Conservation (phyloP, 495 filamentous ascomycete genomes). For the Podospora tetraspora region DNA sequence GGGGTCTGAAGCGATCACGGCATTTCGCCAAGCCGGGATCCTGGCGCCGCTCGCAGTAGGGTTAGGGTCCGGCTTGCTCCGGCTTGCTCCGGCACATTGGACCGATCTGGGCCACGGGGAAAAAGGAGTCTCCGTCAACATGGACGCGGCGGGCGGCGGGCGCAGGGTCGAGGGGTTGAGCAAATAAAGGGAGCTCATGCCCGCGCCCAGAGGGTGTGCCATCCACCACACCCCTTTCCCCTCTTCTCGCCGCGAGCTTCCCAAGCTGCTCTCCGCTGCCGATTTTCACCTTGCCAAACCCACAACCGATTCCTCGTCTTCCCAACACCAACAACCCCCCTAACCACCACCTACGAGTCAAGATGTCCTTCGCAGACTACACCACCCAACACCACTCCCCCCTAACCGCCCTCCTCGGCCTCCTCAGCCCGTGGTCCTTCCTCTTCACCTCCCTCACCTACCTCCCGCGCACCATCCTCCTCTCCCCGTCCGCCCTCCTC, state of each 20-base stretch:
- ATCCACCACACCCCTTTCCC: not conserved
- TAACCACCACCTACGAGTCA: not conserved
- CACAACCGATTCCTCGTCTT: not conserved
- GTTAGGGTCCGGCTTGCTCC: conserved; percentile 6
- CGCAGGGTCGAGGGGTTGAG: not conserved
- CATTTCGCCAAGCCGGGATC: not conserved
- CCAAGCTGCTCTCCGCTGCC: not conserved
- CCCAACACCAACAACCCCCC: not conserved
- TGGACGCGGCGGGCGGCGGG: not conserved
- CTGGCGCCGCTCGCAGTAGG: not conserved
- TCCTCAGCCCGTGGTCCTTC: conserved; percentile 39
- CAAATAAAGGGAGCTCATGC: not conserved
- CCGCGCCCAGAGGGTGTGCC: not conserved
- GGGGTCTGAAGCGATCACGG: not conserved
- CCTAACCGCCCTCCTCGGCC: conserved; percentile 15
- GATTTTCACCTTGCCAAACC: not conserved
- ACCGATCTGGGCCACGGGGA: conserved; percentile 1
- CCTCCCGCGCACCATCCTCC: conserved; percentile 34
- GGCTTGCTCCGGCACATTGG: not conserved
- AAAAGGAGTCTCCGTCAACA: not conserved
- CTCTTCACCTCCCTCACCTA: conserved; percentile 31
- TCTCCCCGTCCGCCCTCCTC: conserved; percentile 28
- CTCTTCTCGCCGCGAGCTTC: not conserved
- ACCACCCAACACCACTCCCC: not conserved
- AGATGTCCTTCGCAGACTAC: conserved; percentile 1